A percentile compares a stretch with the other conserved stretches of the same genome.
Conservation (phyloP, 202 grass and related monocot species). For the Saccharum hybrid region DNA sequence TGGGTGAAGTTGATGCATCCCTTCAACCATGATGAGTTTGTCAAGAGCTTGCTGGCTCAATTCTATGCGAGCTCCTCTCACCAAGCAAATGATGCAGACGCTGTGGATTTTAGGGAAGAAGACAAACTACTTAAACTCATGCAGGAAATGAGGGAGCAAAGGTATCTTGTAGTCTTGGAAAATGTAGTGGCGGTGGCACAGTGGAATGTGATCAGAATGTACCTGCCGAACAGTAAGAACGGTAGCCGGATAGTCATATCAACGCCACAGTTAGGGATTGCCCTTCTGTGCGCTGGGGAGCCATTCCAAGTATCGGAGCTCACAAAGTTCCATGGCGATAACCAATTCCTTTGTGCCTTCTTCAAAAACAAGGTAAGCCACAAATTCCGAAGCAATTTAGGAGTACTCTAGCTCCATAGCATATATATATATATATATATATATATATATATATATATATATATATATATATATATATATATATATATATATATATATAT, state of each 20-base stretch:
- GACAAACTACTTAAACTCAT: neutral
- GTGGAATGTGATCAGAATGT: neutral
- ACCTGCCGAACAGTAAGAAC: neutral
- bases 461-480: no score
- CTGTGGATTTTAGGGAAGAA: neutral
- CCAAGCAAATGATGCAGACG: neutral
- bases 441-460: no score
- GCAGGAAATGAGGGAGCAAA: neutral
- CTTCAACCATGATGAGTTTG: neutral
- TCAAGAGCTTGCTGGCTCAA: neutral
- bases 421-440: no score
- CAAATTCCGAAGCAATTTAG: neutral
- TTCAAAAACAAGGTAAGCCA: neutral
- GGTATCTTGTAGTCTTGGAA: conserved; percentile 5
- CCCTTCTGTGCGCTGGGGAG: neutral
- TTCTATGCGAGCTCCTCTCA: neutral
- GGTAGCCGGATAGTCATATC: conserved; percentile 8
- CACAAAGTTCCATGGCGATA: neutral
- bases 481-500: no score
- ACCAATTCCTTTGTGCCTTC: neutral
- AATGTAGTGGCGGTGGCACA: neutral
- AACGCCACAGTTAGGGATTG: neutral
- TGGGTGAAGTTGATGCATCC: conserved; percentile 2
- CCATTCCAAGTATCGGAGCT: neutral
- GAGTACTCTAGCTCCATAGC: no score